Evolutionary conservation across 2,329 filamentous ascomycete species (phyloP), one percentile per base, ranked within the genome.

Genomic region (Pyrenochaeta sp.): DNA sequence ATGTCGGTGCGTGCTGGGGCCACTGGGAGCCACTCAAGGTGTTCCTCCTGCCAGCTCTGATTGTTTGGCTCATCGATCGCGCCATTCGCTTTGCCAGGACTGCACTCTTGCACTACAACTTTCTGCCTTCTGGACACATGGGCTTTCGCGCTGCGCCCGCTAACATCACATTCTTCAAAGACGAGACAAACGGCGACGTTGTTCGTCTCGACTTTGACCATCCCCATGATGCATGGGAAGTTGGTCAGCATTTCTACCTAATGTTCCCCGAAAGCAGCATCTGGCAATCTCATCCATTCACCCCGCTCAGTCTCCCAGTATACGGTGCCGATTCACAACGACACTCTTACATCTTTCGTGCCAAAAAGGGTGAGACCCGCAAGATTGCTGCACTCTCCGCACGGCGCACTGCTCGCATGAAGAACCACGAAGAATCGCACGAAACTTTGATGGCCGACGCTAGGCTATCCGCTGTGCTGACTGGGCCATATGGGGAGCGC

Each of bases 1-100:
- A 91, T 72, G 84, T 92, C 11, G 90, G 88, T 4, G 89, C 88
- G 2, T 89, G 88, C 73, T 91, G 88, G 83, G 89, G 83, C 1
- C 90, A 93, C 68, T 93, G 90, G 90, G 72, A 80, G 45, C 78
- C 86, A 45, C 78, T 92, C 11, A 64, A 69, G 41, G 66, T 68
- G 14, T 71, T 70, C 48, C 63, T 71, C 20, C 45, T 71, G 1
- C 68, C 89, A 0, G 84, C 84, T 0, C 74, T 92, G 4, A 76
- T 85, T 1, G 79, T 92, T 14, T 89, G 89, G 81, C 80, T 84
- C 49, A 58, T 90, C 20, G 90, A 92, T 65, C 83, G 89, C 7
- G 81, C 75, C 1, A 78, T 85, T 9, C 81, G 90, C 5, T 71
- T 87, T 1, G 67, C 85, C 7, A 81, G 89, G 29, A 85, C 84